Percentiles rank a stretch among this genome's conserved stretches.
phyloP scores from a whole-genome alignment of 78 protist species.

The Dictyostelium brefeldianum region DNA sequence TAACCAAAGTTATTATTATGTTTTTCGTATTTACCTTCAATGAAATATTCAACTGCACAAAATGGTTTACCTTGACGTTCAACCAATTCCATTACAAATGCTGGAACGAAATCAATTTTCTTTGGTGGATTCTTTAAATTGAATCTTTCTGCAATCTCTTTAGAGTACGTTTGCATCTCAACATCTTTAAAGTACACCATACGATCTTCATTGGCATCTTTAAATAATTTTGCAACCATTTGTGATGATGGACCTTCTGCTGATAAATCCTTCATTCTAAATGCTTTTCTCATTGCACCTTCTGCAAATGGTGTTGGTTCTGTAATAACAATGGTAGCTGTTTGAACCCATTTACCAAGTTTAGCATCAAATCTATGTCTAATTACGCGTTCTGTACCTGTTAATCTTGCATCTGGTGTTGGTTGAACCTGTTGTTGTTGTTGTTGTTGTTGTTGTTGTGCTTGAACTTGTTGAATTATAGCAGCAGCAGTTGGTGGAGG shows the following conservation, averaged over 20 bases:
- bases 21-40: slow-evolving; percentile 89
- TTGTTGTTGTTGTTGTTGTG: slow-evolving; percentile 20
- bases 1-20: slow-evolving; percentile 93
- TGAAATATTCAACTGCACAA: slow-evolving; percentile 83
- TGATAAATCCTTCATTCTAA: slow-evolving; percentile 73
- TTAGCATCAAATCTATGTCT: slow-evolving; percentile 76
- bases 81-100: slow-evolving; percentile 79
- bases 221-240: slow-evolving; percentile 76
- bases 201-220: slow-evolving; percentile 78
- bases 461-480: neutral
- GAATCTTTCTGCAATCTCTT: slow-evolving; percentile 81
- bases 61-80: slow-evolving; percentile 83
- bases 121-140: slow-evolving; percentile 80
- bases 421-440: slow-evolving; percentile 35
- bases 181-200: slow-evolving; percentile 86
- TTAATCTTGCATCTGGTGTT: slow-evolving; percentile 56
- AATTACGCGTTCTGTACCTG: slow-evolving; percentile 76
- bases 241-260: slow-evolving; percentile 82
- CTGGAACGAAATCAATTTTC: slow-evolving; percentile 78
- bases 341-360: slow-evolving; percentile 80
- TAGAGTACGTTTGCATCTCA: slow-evolving; percentile 83
- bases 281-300: slow-evolving; percentile 81
- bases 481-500: neutral
- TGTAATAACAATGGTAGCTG: slow-evolving; percentile 76
- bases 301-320: slow-evolving; percentile 83